Conservation (phyloP, 2,329 filamentous ascomycete genomes). For the Lomentospora prolificans region DNA sequence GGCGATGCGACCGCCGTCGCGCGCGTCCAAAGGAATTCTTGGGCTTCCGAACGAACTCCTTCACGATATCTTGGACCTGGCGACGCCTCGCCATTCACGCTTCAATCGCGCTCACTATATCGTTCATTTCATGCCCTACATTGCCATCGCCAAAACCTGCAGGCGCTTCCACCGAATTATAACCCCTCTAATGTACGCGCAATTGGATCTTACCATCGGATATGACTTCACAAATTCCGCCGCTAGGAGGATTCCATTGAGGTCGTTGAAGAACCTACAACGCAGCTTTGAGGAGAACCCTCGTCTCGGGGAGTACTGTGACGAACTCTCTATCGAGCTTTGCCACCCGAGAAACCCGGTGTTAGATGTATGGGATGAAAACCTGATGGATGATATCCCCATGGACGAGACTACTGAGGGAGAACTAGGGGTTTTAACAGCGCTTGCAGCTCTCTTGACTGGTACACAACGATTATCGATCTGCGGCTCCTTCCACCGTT, state of each 20-base stretch:
- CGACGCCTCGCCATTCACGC: not conserved
- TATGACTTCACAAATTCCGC: not conserved
- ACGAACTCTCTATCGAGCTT: not conserved
- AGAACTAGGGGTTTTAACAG: not conserved
- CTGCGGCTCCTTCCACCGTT: not conserved
- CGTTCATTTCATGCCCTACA: not conserved
- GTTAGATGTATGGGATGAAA: not conserved
- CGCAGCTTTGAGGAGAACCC: not conserved
- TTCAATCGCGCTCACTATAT: not conserved
- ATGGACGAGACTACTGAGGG: not conserved
- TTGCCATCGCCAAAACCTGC: not conserved
- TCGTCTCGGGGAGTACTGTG: not conserved
- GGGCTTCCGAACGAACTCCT: not conserved
- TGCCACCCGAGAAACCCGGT: not conserved
- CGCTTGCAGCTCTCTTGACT: not conserved
- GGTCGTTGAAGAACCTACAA: not conserved
- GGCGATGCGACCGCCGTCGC: not conserved
- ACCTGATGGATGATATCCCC: not conserved
- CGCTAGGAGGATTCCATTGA: not conserved
- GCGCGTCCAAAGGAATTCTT: not conserved
- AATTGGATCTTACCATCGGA: not conserved
- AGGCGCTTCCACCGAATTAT: not conserved
- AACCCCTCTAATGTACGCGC: not conserved
- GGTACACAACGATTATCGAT: not conserved
- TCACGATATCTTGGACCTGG: not conserved